These are phyloP conservation scores for Tripidium arundinaceum DNA, from an alignment of 202 grass and related monocot genomes.

Conservation along the genomic window DNA sequence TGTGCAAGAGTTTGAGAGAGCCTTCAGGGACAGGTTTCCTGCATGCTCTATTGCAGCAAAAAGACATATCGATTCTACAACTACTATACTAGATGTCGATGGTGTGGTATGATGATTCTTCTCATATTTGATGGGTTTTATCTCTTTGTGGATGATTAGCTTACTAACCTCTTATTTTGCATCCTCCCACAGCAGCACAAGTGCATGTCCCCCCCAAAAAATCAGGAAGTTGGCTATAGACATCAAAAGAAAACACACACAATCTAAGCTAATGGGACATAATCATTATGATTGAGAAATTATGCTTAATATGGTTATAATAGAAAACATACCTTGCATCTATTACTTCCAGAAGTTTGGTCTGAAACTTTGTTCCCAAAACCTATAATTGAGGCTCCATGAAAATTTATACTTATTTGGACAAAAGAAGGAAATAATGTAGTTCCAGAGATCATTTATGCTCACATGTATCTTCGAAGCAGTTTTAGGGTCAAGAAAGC, in stretches of 20 bases:
- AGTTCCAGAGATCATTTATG: not conserved
- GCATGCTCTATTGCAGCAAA: conserved; percentile 83
- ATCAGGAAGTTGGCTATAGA: conserved; percentile 82
- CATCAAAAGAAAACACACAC: conserved; percentile 8
- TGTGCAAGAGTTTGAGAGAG: conserved; percentile 93
- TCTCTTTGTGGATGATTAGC: conserved; percentile 2
- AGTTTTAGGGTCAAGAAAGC: conserved; percentile 96
- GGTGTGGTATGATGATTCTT: conserved; percentile 76
- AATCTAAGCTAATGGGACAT: not conserved
- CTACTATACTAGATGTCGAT: conserved; percentile 91
- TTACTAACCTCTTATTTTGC: conserved; percentile 17
- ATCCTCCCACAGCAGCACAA: conserved; percentile 65
- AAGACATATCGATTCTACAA: conserved; percentile 84
- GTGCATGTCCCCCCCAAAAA: conserved; percentile 86
- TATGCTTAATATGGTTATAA: not conserved
- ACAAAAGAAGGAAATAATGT: conserved; percentile 17
- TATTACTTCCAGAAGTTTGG: conserved; percentile 76
- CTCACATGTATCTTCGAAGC: conserved; percentile 95
- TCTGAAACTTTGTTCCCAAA: conserved; percentile 90
- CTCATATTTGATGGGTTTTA: conserved; percentile 12
- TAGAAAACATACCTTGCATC: conserved; percentile 63
- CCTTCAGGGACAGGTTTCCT: conserved; percentile 70
- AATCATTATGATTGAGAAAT: not conserved
- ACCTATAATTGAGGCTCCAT: conserved; percentile 47
- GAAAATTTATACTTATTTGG: conserved; percentile 13